A percentile compares a stretch with the other conserved stretches of the same genome.
phyloP scores from a whole-genome alignment of 768 basidiomycete species.

The Roridomyces roridus region DNA sequence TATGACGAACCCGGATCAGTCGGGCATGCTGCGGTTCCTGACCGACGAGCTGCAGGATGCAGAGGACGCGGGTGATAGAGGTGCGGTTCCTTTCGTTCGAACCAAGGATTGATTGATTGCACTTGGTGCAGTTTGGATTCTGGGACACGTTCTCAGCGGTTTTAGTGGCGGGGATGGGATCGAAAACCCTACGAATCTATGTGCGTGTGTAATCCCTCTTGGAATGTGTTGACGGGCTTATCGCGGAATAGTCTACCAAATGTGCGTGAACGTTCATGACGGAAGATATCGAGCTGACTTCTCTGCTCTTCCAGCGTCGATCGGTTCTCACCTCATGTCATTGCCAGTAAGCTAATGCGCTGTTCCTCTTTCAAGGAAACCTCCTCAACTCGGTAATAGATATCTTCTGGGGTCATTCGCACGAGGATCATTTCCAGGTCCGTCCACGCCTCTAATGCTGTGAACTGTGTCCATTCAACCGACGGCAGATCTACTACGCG shows the following conservation, averaged over 20 bases:
- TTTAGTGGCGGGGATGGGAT: slow-evolving; percentile 74
- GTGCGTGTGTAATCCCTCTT: slow-evolving; percentile 47
- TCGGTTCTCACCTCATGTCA: slow-evolving; percentile 77
- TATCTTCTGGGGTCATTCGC: slow-evolving; percentile 73
- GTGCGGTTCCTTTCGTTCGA: slow-evolving; percentile 37
- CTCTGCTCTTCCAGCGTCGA: slow-evolving; percentile 55
- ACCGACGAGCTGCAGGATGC: slow-evolving; percentile 80
- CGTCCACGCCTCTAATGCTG: no score
- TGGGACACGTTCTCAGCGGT: slow-evolving; percentile 56
- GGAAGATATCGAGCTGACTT: slow-evolving; percentile 4
- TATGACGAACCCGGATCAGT: slow-evolving; percentile 67
- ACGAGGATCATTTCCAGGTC: slow-evolving; percentile 29
- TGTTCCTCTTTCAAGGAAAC: no score
- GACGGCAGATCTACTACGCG: slow-evolving; percentile 47
- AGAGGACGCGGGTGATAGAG: slow-evolving; percentile 76
- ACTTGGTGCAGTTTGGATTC: slow-evolving; percentile 48
- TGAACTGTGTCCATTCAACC: no score
- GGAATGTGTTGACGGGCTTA: no score
- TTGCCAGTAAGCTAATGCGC: slow-evolving; percentile 60
- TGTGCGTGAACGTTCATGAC: slow-evolving; percentile 34
- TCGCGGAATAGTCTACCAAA: slow-evolving; percentile 48
- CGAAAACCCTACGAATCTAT: slow-evolving; percentile 75
- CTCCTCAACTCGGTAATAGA: no score
- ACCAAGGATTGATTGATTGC: neutral
- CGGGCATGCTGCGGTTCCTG: slow-evolving; percentile 79